Base-by-base conservation (phyloP, 805 yeast genomes). In the Saccharomycopsis sp. region DNA sequence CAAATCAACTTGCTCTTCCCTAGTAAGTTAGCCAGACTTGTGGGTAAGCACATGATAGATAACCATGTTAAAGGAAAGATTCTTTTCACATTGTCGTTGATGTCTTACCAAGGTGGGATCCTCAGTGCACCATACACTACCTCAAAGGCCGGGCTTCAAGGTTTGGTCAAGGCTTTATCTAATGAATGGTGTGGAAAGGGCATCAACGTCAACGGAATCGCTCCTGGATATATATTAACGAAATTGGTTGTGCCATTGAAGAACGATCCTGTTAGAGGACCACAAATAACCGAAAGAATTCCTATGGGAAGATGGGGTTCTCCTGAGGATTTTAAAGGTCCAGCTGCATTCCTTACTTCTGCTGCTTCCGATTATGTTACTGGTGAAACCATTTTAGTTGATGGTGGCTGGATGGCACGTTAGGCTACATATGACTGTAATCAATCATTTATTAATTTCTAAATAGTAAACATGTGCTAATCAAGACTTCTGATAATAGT, bases 261-360 rank as follows among this genome's bases (percentile, higher is more conserved):
- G 19, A 54, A 56, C 7, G 64, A 65, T 55, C 56, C 56, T 7
- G 65, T 53, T 1, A 29, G 23, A 35, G 12, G n/a, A 15, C 44
- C 47, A 38, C 35, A 35, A 15, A 50, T 56, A 5, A 17, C 49
- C 49, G 70, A 64, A 52, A 72, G 80, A 58, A 75, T 77, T 55
- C 82, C 83, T 19, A 68, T 70, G 3, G 76, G 74, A 1, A 69
- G 81, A 66, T 78, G 79, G 79, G 82, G 83, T n/a, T 56, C 59
- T 2, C 75, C 78, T 1, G 77, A 72, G 5, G 83, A 79, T 63
- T 77, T 78, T 64, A 76, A 72, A 64, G 83, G 58, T 56, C 57
- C 61, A 15, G 56, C 63, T 17, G 72, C 76, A 35, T 77, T 75
- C 68, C 70, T 82, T 61, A 79, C 81, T 25, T 73, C 80, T 34